phyloP scores from a whole-genome alignment of 75 land plant genomes.

The Picea glauca region DNA sequence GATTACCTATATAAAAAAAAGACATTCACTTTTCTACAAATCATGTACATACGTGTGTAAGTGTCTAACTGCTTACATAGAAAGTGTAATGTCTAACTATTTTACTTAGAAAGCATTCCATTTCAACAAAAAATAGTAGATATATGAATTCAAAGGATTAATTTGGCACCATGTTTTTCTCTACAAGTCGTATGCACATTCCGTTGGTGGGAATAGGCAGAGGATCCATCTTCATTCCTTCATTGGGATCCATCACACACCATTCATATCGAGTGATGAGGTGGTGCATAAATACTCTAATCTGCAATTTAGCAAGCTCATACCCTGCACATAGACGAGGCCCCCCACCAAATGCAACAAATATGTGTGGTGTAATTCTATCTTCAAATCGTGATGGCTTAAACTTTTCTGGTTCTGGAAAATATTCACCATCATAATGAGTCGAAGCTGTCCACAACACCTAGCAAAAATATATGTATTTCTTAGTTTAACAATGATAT shows the following conservation, averaged over 20 bases:
- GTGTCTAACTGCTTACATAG: no score
- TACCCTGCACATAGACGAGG: conserved; percentile 53
- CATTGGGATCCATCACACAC: conserved; percentile 29
- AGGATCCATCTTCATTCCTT: conserved; percentile 37
- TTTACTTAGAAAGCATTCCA: no score
- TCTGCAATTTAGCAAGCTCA: conserved; percentile 53
- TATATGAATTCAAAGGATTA: background rate
- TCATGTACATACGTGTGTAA: no score
- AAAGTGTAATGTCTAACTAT: no score
- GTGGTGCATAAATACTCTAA: conserved; percentile 46
- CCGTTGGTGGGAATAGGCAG: conserved; percentile 47
- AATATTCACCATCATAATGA: conserved; percentile 31
- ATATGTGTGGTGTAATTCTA: conserved; percentile 37
- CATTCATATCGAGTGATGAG: conserved; percentile 50
- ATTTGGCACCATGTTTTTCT: background rate
- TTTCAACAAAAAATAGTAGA: no score
- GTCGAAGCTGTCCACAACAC: conserved; percentile 51
- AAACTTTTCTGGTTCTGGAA: conserved; percentile 44
- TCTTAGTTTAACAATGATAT: no score
- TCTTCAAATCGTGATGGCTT: conserved; percentile 58
- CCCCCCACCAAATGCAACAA: conserved; percentile 59
- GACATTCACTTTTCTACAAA: no score
- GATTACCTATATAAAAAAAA: no score
- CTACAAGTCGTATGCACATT: conserved; percentile 25
- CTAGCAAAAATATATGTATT: conserved; percentile 13